Evolutionary conservation across 2,329 filamentous ascomycete genomes (phyloP).

Genomic region (Colletotrichum echinochloae): DNA sequence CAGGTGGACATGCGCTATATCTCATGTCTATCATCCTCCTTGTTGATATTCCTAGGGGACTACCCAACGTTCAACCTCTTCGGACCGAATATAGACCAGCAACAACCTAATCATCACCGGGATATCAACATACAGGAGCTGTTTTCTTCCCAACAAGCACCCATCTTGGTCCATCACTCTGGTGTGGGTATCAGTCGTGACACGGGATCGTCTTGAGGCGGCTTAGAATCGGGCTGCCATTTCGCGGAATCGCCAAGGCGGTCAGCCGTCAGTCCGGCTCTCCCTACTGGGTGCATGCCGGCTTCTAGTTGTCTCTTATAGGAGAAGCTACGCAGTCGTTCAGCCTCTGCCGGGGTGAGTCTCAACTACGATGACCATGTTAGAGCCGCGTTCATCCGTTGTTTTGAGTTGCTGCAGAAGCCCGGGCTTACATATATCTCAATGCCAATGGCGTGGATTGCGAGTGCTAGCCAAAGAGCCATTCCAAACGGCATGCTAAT

Average conservation of each 20-base stretch:
- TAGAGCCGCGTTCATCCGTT: neutral
- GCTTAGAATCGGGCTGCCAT: conserved; percentile 16
- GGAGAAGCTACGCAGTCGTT: conserved; percentile 63
- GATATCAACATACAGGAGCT: no score
- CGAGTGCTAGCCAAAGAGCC: conserved; percentile 56
- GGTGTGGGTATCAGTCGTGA: neutral
- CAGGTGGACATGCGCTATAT: neutral
- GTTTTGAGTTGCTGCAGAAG: fast-evolving
- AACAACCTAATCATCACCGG: no score
- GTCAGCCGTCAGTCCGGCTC: conserved; percentile 57
- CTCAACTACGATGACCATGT: conserved; percentile 51
- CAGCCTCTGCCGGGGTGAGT: conserved; percentile 62
- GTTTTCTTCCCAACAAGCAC: no score
- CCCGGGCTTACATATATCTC: conserved; percentile 46
- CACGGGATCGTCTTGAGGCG: neutral
- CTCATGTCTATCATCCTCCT: neutral
- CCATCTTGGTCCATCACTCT: neutral
- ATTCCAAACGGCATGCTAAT: conserved; percentile 62
- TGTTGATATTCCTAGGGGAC: no score
- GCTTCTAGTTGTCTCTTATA: conserved; percentile 65
- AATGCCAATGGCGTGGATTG: conserved; percentile 35
- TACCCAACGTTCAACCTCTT: no score
- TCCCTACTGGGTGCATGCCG: conserved; percentile 60
- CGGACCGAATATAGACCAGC: no score
- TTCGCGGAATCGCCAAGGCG: conserved; percentile 51